A percentile compares a stretch with the other conserved stretches of the same genome.
Evolutionary conservation across 805 yeast genomes (phyloP).

Genomic region (Kuraishia floccosa): DNA sequence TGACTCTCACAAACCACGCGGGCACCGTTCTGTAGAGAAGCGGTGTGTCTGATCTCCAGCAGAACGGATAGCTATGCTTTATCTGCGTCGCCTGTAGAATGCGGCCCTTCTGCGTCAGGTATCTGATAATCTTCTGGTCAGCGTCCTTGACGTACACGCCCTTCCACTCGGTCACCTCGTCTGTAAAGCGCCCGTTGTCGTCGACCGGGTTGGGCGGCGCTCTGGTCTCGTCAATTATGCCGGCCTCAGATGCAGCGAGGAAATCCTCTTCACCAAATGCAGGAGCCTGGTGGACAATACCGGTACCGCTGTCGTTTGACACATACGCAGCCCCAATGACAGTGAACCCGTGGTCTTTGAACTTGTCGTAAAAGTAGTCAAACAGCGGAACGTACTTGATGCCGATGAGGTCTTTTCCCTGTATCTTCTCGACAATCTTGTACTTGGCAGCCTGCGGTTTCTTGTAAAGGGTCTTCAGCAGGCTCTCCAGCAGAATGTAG

Average conservation of each 20-base stretch:
- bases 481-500: conserved; percentile 76
- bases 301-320: conserved; percentile 93
- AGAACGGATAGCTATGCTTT: conserved; percentile 96
- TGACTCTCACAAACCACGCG: conserved; percentile 94
- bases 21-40: conserved; percentile 93
- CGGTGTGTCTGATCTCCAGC: conserved; percentile 99
- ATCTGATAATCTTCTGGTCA: conserved; percentile 81
- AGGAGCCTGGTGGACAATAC: conserved; percentile 97
- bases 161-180: conserved; percentile 59
- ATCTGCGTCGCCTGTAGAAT: conserved; percentile 71
- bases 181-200: conserved; percentile 79
- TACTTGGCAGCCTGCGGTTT: conserved; percentile 87
- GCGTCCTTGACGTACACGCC: conserved; percentile 94
- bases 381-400: conserved; percentile 74
- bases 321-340: conserved; percentile 81
- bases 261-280: conserved; percentile 99
- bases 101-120: conserved; percentile 67
- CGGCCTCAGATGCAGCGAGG: conserved; percentile 64
- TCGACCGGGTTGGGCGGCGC: conserved; percentile 92
- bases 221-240: conserved; percentile 58
- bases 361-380: conserved; percentile 67
- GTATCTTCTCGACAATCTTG: conserved; percentile 68
- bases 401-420: conserved; percentile 76
- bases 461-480: conserved; percentile 79
- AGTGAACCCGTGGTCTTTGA: conserved; percentile 67